These are phyloP conservation scores for Prunus yedoensis DNA, from an alignment of 331 rosid genomes.

Conservation along the genomic window DNA sequence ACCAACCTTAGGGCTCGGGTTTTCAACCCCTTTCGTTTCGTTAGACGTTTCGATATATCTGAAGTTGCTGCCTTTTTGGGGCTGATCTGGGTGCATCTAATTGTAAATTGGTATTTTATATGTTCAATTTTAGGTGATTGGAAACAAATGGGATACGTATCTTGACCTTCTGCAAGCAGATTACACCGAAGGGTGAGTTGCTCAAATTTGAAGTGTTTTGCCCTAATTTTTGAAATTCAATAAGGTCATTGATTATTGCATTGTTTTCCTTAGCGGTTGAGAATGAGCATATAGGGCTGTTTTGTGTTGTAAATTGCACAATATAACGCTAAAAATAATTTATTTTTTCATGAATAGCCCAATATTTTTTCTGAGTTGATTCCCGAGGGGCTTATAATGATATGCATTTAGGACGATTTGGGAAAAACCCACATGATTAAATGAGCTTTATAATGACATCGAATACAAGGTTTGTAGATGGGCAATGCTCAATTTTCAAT, in stretches of 20 bases:
- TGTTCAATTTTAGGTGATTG: slow-evolving; percentile 59
- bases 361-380: background rate
- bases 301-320: background rate
- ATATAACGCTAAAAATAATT: background rate
- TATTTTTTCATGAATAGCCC: background rate
- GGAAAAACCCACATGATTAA: background rate
- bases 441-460: background rate
- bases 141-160: slow-evolving; percentile 88
- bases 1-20: background rate
- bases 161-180: slow-evolving; percentile 85
- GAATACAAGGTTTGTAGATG: background rate
- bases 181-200: slow-evolving; percentile 70
- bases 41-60: background rate
- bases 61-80: background rate
- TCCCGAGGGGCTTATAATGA: background rate
- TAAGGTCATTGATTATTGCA: background rate
- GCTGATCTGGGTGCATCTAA: background rate
- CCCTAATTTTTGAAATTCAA: background rate
- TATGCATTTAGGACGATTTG: background rate
- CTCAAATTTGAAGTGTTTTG: background rate
- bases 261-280: background rate
- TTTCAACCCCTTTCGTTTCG: background rate
- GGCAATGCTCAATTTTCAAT: background rate
- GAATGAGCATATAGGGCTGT: too few species aligned
- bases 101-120: background rate